Percentiles rank a stretch among this genome's conserved stretches.
phyloP scores from a whole-genome alignment of 208 protist species.

The Trichomonas gallinae region DNA sequence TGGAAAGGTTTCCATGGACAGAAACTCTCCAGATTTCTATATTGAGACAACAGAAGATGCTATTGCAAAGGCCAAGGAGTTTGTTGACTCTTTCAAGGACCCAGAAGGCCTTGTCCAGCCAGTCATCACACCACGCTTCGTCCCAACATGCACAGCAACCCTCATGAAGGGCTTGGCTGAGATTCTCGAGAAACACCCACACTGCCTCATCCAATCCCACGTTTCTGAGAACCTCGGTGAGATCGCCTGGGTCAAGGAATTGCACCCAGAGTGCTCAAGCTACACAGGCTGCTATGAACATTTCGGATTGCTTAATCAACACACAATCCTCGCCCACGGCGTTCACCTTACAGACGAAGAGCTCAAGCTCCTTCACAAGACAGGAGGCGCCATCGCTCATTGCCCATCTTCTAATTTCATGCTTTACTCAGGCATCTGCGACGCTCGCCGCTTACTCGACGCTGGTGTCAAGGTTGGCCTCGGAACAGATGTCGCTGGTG shows the following conservation, averaged over 20 bases:
- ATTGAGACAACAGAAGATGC: conserved; percentile 55
- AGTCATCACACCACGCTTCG: conserved; percentile 71
- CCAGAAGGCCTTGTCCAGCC: conserved; percentile 40
- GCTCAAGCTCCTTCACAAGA: conserved; percentile 50
- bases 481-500: conserved; percentile 75
- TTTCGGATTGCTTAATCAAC: conserved; percentile 56
- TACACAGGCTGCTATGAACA: conserved; percentile 63
- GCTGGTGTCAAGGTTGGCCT: conserved; percentile 61
- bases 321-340: conserved; percentile 64
- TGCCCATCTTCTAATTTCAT: conserved; percentile 75
- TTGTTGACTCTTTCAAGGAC: background rate
- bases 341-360: conserved; percentile 64
- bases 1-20: conserved; percentile 56
- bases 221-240: conserved; percentile 60
- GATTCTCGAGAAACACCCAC: conserved; percentile 50
- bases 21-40: conserved; percentile 66
- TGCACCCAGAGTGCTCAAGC: conserved; percentile 34
- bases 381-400: conserved; percentile 57
- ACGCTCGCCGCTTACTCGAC: background rate
- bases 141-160: conserved; percentile 61
- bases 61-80: conserved; percentile 44
- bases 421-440: conserved; percentile 52
- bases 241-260: conserved; percentile 28
- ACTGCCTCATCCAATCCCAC: conserved; percentile 59
- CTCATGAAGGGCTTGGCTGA: conserved; percentile 58